These are phyloP conservation scores for Coffea humblotiana DNA, from an alignment of 305 asterid genomes.

Conservation along the genomic window DNA sequence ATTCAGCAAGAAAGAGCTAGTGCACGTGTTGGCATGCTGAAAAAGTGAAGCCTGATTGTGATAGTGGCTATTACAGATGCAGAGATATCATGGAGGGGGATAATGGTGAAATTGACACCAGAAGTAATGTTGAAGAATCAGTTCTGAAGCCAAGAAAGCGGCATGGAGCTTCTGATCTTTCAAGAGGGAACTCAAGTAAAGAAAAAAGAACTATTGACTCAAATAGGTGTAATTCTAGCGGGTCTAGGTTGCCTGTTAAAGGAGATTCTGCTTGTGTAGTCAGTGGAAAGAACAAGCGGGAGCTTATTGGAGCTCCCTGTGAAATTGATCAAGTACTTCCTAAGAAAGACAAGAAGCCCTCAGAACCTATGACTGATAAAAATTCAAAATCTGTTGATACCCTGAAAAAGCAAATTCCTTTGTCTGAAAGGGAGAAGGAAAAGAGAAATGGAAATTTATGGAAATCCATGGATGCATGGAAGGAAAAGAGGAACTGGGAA, in stretches of 20 bases:
- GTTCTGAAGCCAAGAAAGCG: slow-evolving; percentile 36
- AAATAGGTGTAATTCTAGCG: slow-evolving; percentile 44
- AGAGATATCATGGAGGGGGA: slow-evolving; percentile 34
- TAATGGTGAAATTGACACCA: slow-evolving; percentile 34
- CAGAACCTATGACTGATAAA: slow-evolving; percentile 45
- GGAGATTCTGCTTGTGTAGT: slow-evolving; percentile 41
- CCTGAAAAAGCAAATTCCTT: slow-evolving; percentile 44
- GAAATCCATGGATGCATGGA: slow-evolving; percentile 97
- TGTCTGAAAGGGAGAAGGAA: slow-evolving; percentile 70
- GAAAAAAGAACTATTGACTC: slow-evolving; percentile 53
- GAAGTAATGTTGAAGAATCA: slow-evolving; percentile 41
- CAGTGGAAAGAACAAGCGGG: slow-evolving; percentile 48
- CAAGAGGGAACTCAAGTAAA: slow-evolving; percentile 45
- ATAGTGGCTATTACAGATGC: slow-evolving; percentile 39
- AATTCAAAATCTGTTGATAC: slow-evolving; percentile 52
- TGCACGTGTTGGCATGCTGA: slow-evolving; percentile 41
- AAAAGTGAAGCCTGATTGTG: slow-evolving; percentile 41
- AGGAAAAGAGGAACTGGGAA: slow-evolving; percentile 98
- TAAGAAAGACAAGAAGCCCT: slow-evolving; percentile 51
- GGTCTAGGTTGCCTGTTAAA: slow-evolving; percentile 48
- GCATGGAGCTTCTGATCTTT: slow-evolving; percentile 38
- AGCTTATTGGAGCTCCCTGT: slow-evolving; percentile 39
- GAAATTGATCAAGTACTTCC: slow-evolving; percentile 47
- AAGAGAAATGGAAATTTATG: slow-evolving; percentile 61
- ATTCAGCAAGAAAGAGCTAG: slow-evolving; percentile 79